These are phyloP conservation scores for Alternaria sp. DNA, from an alignment of 2,329 filamentous ascomycete genomes.

Conservation along the genomic window DNA sequence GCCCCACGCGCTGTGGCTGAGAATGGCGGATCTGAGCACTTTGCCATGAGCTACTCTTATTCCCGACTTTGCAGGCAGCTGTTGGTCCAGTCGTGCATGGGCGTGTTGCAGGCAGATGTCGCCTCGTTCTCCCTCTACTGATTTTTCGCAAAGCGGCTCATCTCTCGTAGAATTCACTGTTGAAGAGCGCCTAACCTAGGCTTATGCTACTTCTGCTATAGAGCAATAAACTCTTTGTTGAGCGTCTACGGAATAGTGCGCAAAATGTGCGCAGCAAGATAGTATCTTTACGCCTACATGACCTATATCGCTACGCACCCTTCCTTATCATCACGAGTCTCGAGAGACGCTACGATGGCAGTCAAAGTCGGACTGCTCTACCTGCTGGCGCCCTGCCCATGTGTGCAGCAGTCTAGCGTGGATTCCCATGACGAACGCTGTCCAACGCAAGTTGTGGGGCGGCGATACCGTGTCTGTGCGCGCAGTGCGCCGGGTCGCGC, in stretches of 20 bases:
- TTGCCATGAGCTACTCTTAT: background rate
- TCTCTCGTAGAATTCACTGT: background rate
- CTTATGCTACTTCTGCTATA: too few relatives aligned
- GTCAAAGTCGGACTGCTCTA: background rate
- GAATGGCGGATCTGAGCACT: background rate
- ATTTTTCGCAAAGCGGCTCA: too few relatives aligned
- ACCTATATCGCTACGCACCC: background rate
- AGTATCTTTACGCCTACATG: constrained; percentile 1
- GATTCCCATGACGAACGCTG: too few relatives aligned
- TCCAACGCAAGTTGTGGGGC: constrained; percentile 9
- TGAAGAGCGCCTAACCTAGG: background rate
- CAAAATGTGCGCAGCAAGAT: background rate
- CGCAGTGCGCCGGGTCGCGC: too few relatives aligned
- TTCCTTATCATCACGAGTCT: background rate
- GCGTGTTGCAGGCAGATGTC: too few relatives aligned
- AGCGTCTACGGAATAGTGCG: too few relatives aligned
- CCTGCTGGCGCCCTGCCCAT: background rate
- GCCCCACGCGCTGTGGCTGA: constrained; percentile 1
- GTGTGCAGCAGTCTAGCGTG: background rate
- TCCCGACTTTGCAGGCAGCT: constrained; percentile 2
- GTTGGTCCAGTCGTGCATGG: background rate
- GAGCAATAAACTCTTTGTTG: too few relatives aligned
- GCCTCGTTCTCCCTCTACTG: too few relatives aligned
- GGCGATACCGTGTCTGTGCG: too few relatives aligned
- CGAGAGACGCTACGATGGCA: background rate